Base-by-base conservation (phyloP, 805 yeast species). In the Candida nemodendra region DNA sequence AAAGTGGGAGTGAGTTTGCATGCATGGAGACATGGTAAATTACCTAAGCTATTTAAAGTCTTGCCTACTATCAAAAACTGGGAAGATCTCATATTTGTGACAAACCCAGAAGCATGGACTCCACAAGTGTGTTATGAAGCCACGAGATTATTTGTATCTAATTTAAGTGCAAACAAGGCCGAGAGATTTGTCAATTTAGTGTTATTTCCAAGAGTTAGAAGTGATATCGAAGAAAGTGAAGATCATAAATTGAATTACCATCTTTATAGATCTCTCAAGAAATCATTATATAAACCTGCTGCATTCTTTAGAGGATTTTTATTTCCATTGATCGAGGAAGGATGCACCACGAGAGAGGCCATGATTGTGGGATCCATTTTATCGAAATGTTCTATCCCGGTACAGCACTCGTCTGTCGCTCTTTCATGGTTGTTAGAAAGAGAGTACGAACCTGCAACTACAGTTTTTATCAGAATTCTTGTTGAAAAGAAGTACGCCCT, bases 291-390 rank as follows among this genome's bases (percentile, higher is more conserved):
- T 71, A 93, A 93, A 62, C 99, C 99, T 21, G 89, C 93, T 38
- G 99, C 99, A 9, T 93, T 91, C 57, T 93, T 91, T 75, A 91
- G 89, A 64, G 99, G 99, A 1, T 89, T 93, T 56, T 68, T 93
- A 43, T 86, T 93, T 59, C 98, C 97, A 17, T 69, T 93, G 41
- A 85, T 89, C 13, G 95, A 88, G 54, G 74, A 78, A n/a, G 85
- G 85, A 36, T 90, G 98, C 63, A 74, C 95, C 4, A 81, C 87
- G 7, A 78, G 95, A 56, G 99, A 93, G 62, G 98, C 99, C 4
- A 79, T 93, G 44, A 89, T 93, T 60, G 95, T 91, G 13, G 95
- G 95, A 16, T 89, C 97, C 19, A 88, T 93, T 8, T 71, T 93
- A 44, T 71, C 87, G 15, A 90, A 89, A 61, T 83, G 90, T 13